These are phyloP conservation scores for Cryomyces antarcticus DNA, from an alignment of 495 filamentous ascomycete genomes.

Conservation along the genomic window DNA sequence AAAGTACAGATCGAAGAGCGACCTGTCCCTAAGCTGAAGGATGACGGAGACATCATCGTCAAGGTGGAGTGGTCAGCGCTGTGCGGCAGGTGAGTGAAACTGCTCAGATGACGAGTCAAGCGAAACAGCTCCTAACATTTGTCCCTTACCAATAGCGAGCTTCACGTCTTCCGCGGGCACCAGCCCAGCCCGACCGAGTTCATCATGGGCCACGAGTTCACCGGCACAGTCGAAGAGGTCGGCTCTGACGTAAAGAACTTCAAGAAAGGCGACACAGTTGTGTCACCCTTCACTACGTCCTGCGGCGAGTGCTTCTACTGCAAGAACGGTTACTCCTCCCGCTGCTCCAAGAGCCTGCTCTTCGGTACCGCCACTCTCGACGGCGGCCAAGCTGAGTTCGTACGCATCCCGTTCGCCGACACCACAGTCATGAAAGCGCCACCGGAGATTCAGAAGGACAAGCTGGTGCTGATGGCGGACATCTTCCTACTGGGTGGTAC, in stretches of 20 bases:
- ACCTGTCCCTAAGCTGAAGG: conserved; percentile 44
- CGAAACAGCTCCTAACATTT: not conserved
- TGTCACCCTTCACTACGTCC: conserved; percentile 64
- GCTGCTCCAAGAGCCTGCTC: conserved; percentile 53
- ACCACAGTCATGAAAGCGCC: conserved; percentile 64
- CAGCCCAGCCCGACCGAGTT: conserved; percentile 42
- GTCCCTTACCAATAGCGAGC: conserved; percentile 34
- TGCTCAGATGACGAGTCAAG: not conserved
- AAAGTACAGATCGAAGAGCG: conserved; percentile 43
- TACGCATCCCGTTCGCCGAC: conserved; percentile 71
- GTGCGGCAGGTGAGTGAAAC: conserved; percentile 57
- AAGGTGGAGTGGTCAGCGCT: conserved; percentile 73
- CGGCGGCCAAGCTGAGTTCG: conserved; percentile 81
- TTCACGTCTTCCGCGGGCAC: conserved; percentile 78
- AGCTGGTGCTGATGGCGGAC: conserved; percentile 75
- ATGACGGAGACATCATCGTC: conserved; percentile 60
- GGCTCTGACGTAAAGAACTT: conserved; percentile 50
- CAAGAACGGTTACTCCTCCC: conserved; percentile 56
- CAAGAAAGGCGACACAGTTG: conserved; percentile 41
- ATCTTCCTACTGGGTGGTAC: conserved; percentile 75
- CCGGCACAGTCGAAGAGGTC: conserved; percentile 48
- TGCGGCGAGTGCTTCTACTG: conserved; percentile 88
- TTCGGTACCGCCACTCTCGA: conserved; percentile 60
- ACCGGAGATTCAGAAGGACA: conserved; percentile 50
- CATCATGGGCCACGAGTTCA: conserved; percentile 72